Conservation (phyloP, 2,329 filamentous ascomycete genomes). For the Acarospora socialis region DNA sequence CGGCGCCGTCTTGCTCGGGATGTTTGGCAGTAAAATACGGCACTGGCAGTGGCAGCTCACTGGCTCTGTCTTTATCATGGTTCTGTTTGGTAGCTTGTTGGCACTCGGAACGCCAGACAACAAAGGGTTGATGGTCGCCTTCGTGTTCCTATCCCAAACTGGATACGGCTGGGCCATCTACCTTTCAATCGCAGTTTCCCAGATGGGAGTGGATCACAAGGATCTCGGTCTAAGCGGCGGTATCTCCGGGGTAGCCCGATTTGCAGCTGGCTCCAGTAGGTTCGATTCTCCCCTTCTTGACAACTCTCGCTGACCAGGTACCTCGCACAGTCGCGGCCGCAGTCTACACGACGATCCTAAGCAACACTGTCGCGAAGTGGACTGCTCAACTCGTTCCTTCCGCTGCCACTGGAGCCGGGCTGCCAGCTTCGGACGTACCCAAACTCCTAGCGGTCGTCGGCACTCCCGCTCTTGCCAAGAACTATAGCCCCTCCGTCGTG, state of each 20-base stretch:
- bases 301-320: background rate
- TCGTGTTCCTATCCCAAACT: constrained; percentile 31
- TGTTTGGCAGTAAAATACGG: constrained; percentile 29
- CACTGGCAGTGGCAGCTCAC: constrained; percentile 36
- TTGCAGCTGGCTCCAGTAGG: constrained; percentile 26
- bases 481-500: constrained; percentile 14
- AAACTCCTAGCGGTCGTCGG: constrained; percentile 20
- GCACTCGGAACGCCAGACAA: constrained; percentile 30
- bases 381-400: constrained; percentile 21
- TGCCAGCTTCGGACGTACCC: constrained; percentile 19
- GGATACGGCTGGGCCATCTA: constrained; percentile 36
- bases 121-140: constrained; percentile 33
- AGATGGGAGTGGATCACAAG: constrained; percentile 36
- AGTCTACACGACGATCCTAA: constrained; percentile 30
- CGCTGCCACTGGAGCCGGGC: constrained; percentile 24
- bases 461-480: constrained; percentile 11
- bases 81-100: constrained; percentile 32
- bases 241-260: constrained; percentile 30
- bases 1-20: constrained; percentile 28
- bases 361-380: constrained; percentile 22
- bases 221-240: constrained; percentile 33
- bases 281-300: background rate
- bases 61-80: constrained; percentile 32
- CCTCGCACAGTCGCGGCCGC: constrained; percentile 22
- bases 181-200: constrained; percentile 34